Base-by-base conservation (phyloP, 2,329 filamentous ascomycete genomes). In the Penicillium freii region DNA sequence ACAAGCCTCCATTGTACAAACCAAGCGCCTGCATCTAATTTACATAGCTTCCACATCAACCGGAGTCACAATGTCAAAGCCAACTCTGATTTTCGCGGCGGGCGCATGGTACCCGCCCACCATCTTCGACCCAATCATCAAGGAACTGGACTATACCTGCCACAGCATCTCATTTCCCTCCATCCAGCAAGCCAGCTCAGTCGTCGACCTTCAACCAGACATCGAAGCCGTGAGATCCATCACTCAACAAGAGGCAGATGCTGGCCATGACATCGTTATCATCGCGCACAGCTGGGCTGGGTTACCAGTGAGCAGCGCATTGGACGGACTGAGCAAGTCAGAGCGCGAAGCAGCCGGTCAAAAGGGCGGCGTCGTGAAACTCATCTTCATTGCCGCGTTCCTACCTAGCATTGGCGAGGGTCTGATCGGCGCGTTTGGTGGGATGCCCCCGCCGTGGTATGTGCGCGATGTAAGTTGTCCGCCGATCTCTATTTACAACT, bases 221-320 rank as follows among this genome's bases (percentile, higher is more conserved):
- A 74, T 74, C 11, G 53, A 67, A 0, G 71, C 73, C 27, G 66
- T 77, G 17, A 65, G 69, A 3, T 58, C 64, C 1, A 56, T 75
- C 0, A 60, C 77, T 10, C 65, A 68, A n/a, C 56, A 64, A 0
- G 74, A 69, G 11, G 63, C 61, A 4, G 56, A 67, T 1, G 62
- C 66, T 1, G 74, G 75, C 0, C 59, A 62, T 19, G 66, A 73
- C 7, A 63, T 75, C 7, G 58, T 74, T 17, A 44, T 75, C 5
- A 51, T 75, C 6, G 61, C 65, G 27, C 73, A 75, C 63, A 75
- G 73, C 57, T 75, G 74, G 69, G 67, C 72, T 5, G 71, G 72
- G 2, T 54, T 75, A 10, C 73, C 73, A 0, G 73, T 73, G 17
- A 75, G 66, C 60, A 72, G 72, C 56, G 68, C 69, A 2, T 57